Evolutionary conservation across 148 eudicot species (phyloP).

Genomic region (Spergularia bocconei): DNA sequence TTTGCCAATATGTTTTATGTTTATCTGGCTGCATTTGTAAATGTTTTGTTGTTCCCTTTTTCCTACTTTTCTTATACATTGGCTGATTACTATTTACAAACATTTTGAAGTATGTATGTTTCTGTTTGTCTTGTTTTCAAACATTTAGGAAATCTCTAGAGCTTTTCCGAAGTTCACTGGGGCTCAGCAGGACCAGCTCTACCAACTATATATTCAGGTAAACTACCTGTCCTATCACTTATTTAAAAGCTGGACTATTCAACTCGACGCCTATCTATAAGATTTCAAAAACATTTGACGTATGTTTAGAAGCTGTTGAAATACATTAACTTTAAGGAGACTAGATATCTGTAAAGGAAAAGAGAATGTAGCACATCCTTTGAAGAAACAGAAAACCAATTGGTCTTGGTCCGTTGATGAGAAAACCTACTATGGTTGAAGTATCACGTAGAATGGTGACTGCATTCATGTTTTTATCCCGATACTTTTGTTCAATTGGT

Average conservation of each 20-base stretch:
- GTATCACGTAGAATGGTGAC: neutral
- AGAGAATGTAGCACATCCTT: neutral
- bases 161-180: conserved; percentile 47
- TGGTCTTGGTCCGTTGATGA: neutral
- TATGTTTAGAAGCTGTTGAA: neutral
- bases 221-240: conserved; percentile 1
- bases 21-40: neutral
- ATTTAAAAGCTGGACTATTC: neutral
- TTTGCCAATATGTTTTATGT: neutral
- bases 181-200: conserved; percentile 54
- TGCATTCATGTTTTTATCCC: neutral
- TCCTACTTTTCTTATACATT: neutral
- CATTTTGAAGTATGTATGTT: neutral
- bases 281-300: neutral
- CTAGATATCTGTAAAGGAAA: neutral
- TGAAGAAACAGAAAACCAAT: neutral
- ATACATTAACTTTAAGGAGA: neutral
- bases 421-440: neutral
- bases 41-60: neutral
- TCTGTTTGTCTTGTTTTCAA: neutral
- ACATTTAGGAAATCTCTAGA: conserved; percentile 48
- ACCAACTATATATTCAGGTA: conserved; percentile 57
- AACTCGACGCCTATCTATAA: neutral
- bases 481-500: neutral
- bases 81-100: neutral